These are phyloP conservation scores for Coprinopsis marcescibilis DNA, from an alignment of 768 basidiomycete genomes.

Conservation along the genomic window DNA sequence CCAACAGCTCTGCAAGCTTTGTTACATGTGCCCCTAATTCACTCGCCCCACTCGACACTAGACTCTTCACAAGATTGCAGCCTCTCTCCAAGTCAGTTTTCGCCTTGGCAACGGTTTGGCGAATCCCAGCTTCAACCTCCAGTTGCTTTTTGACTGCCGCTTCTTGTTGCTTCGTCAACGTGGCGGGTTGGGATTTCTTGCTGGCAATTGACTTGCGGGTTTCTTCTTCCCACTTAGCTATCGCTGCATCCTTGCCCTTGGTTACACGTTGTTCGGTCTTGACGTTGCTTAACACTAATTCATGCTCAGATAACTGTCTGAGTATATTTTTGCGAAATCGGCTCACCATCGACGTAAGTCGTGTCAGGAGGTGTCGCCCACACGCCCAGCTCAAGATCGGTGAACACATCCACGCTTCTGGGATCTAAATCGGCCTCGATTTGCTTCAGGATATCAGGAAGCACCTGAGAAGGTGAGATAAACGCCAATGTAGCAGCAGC, in stretches of 20 bases:
- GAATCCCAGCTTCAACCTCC: conserved; percentile 67
- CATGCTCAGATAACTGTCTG: not conserved
- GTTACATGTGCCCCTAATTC: conserved; percentile 55
- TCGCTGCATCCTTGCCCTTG: conserved; percentile 86
- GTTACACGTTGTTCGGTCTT: conserved; percentile 44
- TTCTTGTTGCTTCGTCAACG: conserved; percentile 80
- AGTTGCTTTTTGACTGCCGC: conserved; percentile 81
- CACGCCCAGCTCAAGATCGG: conserved; percentile 70
- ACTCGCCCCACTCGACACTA: conserved; percentile 46
- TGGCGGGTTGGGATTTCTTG: conserved; percentile 60
- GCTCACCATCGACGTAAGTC: conserved; percentile 71
- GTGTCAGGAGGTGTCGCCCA: conserved; percentile 85
- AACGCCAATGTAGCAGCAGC: conserved; percentile 76
- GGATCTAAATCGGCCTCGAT: conserved; percentile 62
- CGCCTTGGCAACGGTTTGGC: conserved; percentile 50
- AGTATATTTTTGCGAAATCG: not conserved
- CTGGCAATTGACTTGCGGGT: conserved; percentile 77
- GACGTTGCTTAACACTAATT: too few species aligned
- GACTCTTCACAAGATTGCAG: conserved; percentile 58
- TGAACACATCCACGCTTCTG: conserved; percentile 51
- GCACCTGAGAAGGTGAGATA: conserved; percentile 61
- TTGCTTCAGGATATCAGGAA: conserved; percentile 68
- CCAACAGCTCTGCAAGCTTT: conserved; percentile 49
- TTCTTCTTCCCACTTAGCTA: conserved; percentile 94
- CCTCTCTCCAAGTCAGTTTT: conserved; percentile 59